Base-by-base conservation (phyloP, 129 eudicot species). In the Arctium lappa region DNA sequence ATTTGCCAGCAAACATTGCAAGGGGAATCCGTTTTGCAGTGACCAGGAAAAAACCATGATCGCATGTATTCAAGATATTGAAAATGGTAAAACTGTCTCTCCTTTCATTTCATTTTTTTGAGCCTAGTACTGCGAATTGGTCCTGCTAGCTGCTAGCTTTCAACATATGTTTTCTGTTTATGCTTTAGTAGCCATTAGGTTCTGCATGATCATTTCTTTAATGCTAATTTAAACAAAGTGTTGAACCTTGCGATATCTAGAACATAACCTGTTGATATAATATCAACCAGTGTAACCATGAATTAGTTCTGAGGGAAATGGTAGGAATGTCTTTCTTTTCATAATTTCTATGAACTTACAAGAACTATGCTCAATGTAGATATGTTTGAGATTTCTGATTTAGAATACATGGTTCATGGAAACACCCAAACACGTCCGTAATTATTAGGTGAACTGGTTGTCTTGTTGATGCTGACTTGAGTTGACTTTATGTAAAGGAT, bases 1-100 rank as follows among this genome's bases (percentile, higher is more conserved):
- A 39, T 36, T 76, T 69, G 31, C 4, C 36, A 69, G 33, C 40
- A 38, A 77, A 71, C 22, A 39, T 39, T 77, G 86, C 65, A 77
- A 83, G 16, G 78, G 78, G 78, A 77, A 83, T 69, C 44, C 16
- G 6, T 40, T 77, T 8, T 83, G 86, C 65, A 83, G 33, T 56
- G 82, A 83, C 79, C 82, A 71, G 37, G 73, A 33, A 15, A 70
- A 77, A 77, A 70, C 82, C 66, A 77, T 83, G 73, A 70, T 56
- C 5, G 82, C 82, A 18, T 83, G 86, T 53, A 40, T 77, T 70
- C 73, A 77, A 69, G 78, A 77, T 77, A 48, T 36, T 77, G 79
- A 83, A 50, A 77, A 10, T 37, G 86, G 86, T 83, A 77, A 70
- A 77, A 15, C 2, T 27, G 12, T 11, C 3, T 63, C 36, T 74